Evolutionary conservation across 2,329 filamentous ascomycete genomes (phyloP).

Genomic region (Ascochyta viciae-villosae): DNA sequence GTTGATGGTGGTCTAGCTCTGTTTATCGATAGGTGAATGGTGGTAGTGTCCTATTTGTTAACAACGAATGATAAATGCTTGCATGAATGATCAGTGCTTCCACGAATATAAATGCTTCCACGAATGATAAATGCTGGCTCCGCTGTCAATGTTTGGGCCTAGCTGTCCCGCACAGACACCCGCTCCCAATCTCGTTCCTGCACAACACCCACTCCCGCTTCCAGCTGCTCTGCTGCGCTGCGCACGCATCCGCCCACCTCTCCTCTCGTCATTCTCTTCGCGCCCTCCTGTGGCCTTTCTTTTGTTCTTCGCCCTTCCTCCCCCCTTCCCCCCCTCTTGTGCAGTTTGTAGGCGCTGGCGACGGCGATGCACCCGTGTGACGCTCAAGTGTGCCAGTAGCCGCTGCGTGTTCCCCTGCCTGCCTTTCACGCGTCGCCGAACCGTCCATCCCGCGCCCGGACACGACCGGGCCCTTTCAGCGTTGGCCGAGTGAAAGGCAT

Average conservation of each 20-base stretch:
- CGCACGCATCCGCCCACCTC: neutral
- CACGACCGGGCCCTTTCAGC: neutral
- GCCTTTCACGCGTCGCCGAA: conserved; percentile 15
- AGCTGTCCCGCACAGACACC: conserved; percentile 17
- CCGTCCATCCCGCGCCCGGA: neutral
- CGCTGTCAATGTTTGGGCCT: conserved; percentile 28
- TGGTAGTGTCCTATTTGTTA: neutral
- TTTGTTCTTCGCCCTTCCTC: conserved; percentile 5
- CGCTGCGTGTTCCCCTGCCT: conserved; percentile 11
- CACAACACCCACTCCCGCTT: conserved; percentile 7
- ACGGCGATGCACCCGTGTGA: conserved; percentile 10
- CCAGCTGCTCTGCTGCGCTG: conserved; percentile 1
- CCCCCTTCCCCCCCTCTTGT: neutral
- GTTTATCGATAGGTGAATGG: conserved; percentile 16
- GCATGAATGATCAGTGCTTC: no score
- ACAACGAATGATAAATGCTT: no score
- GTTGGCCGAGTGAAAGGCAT: neutral
- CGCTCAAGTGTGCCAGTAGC: conserved; percentile 11
- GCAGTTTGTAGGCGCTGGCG: conserved; percentile 11
- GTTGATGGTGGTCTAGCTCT: conserved; percentile 7
- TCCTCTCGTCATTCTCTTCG: conserved; percentile 17
- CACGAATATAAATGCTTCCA: no score
- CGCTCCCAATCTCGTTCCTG: conserved; percentile 19
- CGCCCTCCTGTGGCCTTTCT: conserved; percentile 15
- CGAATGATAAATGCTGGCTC: neutral